Evolutionary conservation across 495 filamentous ascomycete species (phyloP), one percentile per base, ranked within the genome.

Genomic region (Penicillium odoratum): DNA sequence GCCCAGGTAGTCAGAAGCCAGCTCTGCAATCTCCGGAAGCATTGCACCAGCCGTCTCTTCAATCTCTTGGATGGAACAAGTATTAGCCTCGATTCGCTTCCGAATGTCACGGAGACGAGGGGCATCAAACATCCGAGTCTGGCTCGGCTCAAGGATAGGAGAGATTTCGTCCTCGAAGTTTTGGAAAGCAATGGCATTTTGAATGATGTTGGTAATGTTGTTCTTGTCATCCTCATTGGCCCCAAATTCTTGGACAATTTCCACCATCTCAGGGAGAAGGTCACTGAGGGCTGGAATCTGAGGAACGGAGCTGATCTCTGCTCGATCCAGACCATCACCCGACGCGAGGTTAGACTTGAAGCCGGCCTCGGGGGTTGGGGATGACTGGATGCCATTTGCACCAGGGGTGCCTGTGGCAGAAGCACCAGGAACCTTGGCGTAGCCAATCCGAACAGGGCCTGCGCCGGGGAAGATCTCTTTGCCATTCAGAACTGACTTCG

Each of bases 381-480:
- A 96, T n/a, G 89, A 90, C 73, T 93, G 90, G 16, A 83, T 80
- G 38, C 85, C 85, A 55, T 93, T 93, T 56, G 89, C 87, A 25
- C 91, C 92, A 42, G 93, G 93, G 9, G 95, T 94, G 7, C 84
- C 87, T 55, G 75, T 69, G 40, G 85, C 87, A 55, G 90, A 90
- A 34, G 89, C 83, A 31, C 92, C 93, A 18, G 93, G 93, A 43
- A 92, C 94, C 73, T 98, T 98, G 18, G 95, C 94, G 71, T 94
- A 98, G 53, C 95, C 95, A 66, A 98, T 98, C 53, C 93, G 81
- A 44, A 97, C 89, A 11, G 94, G 92, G 15, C 95, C 94, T 55
- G 92, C 93, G 46, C 94, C 95, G 7, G 94, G 95, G 77, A 98
- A 98, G 48, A 98, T 96, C 69, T 98, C 94, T 74, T 96, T 97